These are phyloP conservation scores for Thalassiosira pacifica DNA, from an alignment of 352 stramenopile species.

Conservation along the genomic window DNA sequence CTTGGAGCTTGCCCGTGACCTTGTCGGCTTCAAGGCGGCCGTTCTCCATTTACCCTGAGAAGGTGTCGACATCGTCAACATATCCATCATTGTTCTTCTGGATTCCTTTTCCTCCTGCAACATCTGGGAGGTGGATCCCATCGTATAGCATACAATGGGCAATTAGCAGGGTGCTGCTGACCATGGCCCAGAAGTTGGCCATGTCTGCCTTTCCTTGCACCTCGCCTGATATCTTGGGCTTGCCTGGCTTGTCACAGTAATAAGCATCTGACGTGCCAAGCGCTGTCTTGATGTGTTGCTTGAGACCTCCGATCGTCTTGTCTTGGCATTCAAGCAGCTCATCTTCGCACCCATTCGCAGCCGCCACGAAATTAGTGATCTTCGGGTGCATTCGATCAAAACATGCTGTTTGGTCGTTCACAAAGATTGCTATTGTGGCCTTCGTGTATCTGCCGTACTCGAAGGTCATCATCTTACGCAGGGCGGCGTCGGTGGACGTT, in stretches of 20 bases:
- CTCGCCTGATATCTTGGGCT: neutral
- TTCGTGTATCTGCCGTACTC: constrained; percentile 37
- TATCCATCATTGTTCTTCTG: neutral
- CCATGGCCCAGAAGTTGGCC: neutral
- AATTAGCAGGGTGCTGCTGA: neutral
- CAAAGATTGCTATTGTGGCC: constrained; percentile 18
- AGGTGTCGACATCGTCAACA: constrained; percentile 14
- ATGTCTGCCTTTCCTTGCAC: constrained; percentile 16
- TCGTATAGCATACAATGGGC: neutral
- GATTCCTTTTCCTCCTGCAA: neutral
- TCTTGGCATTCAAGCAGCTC: neutral
- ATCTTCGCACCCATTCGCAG: neutral
- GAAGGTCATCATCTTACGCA: constrained; percentile 11
- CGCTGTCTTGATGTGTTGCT: neutral
- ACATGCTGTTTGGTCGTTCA: neutral
- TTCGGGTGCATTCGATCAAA: constrained; percentile 16
- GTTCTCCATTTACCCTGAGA: neutral
- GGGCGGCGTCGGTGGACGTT: constrained; percentile 11
- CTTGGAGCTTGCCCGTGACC: neutral
- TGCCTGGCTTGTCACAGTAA: neutral
- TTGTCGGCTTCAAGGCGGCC: neutral
- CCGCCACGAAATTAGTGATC: neutral
- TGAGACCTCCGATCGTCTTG: neutral
- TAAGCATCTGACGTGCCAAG: neutral
- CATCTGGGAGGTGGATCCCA: neutral